These are phyloP conservation scores for Macadamia integrifolia DNA, from an alignment of 164 flowering plant species.

Conservation along the genomic window DNA sequence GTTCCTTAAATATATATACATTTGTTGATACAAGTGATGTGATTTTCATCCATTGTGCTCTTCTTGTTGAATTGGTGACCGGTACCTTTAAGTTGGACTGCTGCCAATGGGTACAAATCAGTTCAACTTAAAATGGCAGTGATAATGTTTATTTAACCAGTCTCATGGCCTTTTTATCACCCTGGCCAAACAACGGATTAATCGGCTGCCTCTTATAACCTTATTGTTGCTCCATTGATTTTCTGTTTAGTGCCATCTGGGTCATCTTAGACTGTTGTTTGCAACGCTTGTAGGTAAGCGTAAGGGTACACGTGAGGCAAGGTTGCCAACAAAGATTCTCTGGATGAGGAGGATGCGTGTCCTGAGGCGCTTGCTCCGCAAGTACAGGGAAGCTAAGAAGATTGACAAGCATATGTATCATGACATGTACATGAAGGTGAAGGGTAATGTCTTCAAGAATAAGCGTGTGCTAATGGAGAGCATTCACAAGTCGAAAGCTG, in stretches of 20 bases:
- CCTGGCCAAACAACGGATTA: too few species aligned
- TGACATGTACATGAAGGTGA: slow-evolving; percentile 52
- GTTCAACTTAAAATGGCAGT: too few species aligned
- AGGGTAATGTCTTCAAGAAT: slow-evolving; percentile 52
- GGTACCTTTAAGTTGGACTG: too few species aligned
- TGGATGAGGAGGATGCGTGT: slow-evolving; percentile 49
- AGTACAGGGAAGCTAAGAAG: slow-evolving; percentile 47
- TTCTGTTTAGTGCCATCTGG: background rate
- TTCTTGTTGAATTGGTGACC: too few species aligned
- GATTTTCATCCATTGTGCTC: too few species aligned
- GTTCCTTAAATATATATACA: too few species aligned
- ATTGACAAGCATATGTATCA: slow-evolving; percentile 51
- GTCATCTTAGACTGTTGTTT: background rate
- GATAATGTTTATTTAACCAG: too few species aligned
- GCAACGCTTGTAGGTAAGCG: slow-evolving; percentile 26
- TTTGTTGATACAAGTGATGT: too few species aligned
- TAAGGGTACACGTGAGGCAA: slow-evolving; percentile 42
- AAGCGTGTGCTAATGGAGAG: slow-evolving; percentile 52
- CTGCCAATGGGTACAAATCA: too few species aligned
- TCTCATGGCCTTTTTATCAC: too few species aligned
- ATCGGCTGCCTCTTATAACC: too few species aligned
- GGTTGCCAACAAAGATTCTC: slow-evolving; percentile 35
- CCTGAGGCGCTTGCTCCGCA: slow-evolving; percentile 39
- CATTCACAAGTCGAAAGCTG: slow-evolving; percentile 49
- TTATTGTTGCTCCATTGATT: too few species aligned